These are phyloP conservation scores for Trichoderma endophyticum DNA, from an alignment of 2,329 filamentous ascomycete genomes.

Conservation along the genomic window DNA sequence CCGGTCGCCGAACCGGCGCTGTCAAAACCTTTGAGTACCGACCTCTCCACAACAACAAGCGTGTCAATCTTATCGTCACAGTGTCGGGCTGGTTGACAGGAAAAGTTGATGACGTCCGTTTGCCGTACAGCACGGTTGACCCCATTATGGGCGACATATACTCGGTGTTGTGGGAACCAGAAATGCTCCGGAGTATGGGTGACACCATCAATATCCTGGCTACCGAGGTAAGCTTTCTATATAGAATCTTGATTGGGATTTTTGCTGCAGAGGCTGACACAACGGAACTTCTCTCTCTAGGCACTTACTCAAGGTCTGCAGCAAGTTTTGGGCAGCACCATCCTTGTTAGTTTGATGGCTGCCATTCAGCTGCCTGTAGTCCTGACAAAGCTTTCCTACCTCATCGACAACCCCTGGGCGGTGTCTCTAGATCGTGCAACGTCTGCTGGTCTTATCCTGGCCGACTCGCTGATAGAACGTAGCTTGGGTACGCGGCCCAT, in stretches of 20 bases:
- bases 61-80: conserved; percentile 92
- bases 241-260: neutral
- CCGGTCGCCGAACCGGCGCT: conserved; percentile 81
- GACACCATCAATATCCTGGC: conserved; percentile 97
- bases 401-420: conserved; percentile 98
- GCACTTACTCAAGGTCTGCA: conserved; percentile 94
- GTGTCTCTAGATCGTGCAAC: conserved; percentile 92
- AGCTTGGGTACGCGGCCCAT: conserved; percentile 89
- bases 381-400: conserved; percentile 86
- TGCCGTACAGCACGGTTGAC: conserved; percentile 95
- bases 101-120: conserved; percentile 90
- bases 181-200: conserved; percentile 97
- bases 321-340: conserved; percentile 87
- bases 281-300: conserved; percentile 39
- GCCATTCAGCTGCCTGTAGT: conserved; percentile 89
- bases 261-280: neutral
- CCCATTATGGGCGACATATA: conserved; percentile 98
- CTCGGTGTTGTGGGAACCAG: conserved; percentile 94
- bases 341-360: conserved; percentile 86
- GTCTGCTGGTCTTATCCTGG: conserved; percentile 83
- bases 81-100: conserved; percentile 98
- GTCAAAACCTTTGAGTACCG: conserved; percentile 97
- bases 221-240: conserved; percentile 70
- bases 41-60: conserved; percentile 95
- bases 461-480: conserved; percentile 87